These are phyloP conservation scores for Lactifluus subvellereus DNA, from an alignment of 768 basidiomycete species.

Conservation along the genomic window DNA sequence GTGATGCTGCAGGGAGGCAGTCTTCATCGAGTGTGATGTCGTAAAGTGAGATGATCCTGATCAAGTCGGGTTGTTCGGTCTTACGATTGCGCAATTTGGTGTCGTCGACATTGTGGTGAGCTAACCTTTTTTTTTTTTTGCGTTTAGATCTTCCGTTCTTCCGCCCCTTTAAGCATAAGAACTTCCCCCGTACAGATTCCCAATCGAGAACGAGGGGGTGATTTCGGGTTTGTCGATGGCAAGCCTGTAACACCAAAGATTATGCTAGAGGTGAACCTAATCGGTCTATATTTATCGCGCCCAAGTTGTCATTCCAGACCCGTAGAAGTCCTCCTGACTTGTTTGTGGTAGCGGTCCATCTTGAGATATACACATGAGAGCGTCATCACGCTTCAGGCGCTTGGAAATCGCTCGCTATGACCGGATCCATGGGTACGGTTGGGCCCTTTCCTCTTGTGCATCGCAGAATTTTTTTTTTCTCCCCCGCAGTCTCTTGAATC, in stretches of 20 bases:
- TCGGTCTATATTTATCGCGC: conserved; percentile 43
- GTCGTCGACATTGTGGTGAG: conserved; percentile 50
- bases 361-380: conserved; percentile 42
- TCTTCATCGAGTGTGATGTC: conserved; percentile 44
- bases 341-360: conserved; percentile 38
- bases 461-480: too few relatives aligned
- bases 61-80: conserved; percentile 46
- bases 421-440: conserved; percentile 45
- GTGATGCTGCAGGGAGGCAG: conserved; percentile 35
- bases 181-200: conserved; percentile 30
- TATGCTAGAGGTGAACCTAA: conserved; percentile 43
- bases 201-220: conserved; percentile 35
- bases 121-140: neutral
- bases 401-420: conserved; percentile 47
- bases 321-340: neutral
- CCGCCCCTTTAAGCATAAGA: conserved; percentile 23
- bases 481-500: too few relatives aligned
- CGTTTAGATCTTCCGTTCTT: neutral
- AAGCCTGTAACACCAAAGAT: conserved; percentile 33
- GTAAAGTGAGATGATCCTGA: conserved; percentile 51
- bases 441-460: too few relatives aligned
- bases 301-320: conserved; percentile 18
- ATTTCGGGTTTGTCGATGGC: conserved; percentile 29
- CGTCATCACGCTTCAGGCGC: conserved; percentile 32
- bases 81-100: conserved; percentile 41